Percentiles rank a stretch among this genome's conserved stretches.
phyloP scores from a whole-genome alignment of 495 filamentous ascomycete genomes.

The Corynascus novoguineensis region DNA sequence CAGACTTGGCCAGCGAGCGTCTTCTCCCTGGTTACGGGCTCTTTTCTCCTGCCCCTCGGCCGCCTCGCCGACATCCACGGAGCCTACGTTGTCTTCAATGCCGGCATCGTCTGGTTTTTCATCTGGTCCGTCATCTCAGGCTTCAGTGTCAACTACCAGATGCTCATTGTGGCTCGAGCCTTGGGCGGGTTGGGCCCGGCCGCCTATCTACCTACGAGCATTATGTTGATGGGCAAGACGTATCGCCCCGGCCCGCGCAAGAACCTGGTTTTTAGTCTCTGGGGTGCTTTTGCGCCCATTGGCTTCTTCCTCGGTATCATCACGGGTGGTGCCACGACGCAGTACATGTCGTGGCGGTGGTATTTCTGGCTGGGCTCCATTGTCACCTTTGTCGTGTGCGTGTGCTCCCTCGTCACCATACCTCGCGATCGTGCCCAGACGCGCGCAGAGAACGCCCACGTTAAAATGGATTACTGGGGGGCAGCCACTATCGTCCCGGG shows the following conservation, averaged over 20 bases:
- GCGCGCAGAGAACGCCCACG: conserved; percentile 33
- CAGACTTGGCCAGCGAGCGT: conserved; percentile 77
- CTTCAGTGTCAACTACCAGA: conserved; percentile 61
- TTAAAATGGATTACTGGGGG: conserved; percentile 54
- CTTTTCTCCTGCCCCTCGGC: conserved; percentile 72
- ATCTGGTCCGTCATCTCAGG: conserved; percentile 70
- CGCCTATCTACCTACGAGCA: conserved; percentile 68
- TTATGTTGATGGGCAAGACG: conserved; percentile 73
- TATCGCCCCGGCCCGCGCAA: conserved; percentile 83
- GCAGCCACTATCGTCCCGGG: conserved; percentile 58
- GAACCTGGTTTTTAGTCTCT: conserved; percentile 77
- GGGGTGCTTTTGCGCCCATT: conserved; percentile 68
- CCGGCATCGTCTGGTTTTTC: conserved; percentile 64
- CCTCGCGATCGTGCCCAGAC: conserved; percentile 55
- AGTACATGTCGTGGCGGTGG: conserved; percentile 64
- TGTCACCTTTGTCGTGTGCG: conserved; percentile 38
- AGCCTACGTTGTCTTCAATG: conserved; percentile 64
- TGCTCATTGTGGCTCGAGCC: conserved; percentile 72
- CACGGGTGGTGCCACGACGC: conserved; percentile 63
- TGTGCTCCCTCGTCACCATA: conserved; percentile 58
- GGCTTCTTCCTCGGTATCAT: conserved; percentile 83
- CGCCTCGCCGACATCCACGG: conserved; percentile 74
- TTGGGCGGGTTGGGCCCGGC: conserved; percentile 75
- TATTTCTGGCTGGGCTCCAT: conserved; percentile 74
- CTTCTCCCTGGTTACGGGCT: conserved; percentile 66